These are phyloP conservation scores for Colletotrichum tropicale DNA, from an alignment of 2,329 filamentous ascomycete species.

Conservation along the genomic window DNA sequence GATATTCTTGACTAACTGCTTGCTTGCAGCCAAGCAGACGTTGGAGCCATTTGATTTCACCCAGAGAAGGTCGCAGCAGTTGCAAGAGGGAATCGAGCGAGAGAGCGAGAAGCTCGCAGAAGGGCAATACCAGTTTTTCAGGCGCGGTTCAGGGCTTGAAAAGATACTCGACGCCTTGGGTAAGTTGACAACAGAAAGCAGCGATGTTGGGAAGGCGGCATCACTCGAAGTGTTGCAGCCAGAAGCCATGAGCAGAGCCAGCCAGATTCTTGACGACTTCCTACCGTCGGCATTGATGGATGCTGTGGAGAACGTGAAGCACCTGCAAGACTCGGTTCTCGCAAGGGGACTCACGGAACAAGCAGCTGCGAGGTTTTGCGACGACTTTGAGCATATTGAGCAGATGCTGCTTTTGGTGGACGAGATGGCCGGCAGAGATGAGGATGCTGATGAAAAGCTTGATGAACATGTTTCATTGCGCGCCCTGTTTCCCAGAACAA, in stretches of 20 bases:
- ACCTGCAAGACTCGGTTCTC: constrained; percentile 73
- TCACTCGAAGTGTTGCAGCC: constrained; percentile 57
- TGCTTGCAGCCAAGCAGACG: constrained; percentile 60
- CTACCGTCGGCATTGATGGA: constrained; percentile 93
- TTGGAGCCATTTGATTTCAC: constrained; percentile 70
- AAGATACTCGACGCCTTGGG: constrained; percentile 64
- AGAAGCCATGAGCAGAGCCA: constrained; percentile 65
- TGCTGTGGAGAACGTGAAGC: constrained; percentile 79
- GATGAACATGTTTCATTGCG: constrained; percentile 38
- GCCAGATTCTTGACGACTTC: constrained; percentile 86
- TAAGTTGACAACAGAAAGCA: constrained; percentile 32
- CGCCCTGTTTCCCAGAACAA: constrained; percentile 61
- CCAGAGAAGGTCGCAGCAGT: constrained; percentile 53
- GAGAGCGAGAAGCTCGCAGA: constrained; percentile 64
- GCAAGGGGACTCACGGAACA: constrained; percentile 80
- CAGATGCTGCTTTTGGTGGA: constrained; percentile 50
- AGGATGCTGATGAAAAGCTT: constrained; percentile 23
- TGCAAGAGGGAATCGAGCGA: constrained; percentile 61
- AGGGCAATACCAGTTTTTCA: constrained; percentile 75
- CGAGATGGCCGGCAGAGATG: constrained; percentile 32
- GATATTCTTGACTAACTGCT: constrained; percentile 78
- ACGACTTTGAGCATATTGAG: constrained; percentile 74
- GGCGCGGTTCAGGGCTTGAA: constrained; percentile 75
- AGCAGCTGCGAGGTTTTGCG: constrained; percentile 83
- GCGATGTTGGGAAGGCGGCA: constrained; percentile 49